These are phyloP conservation scores for Castanospermum australe DNA, from an alignment of 306 rosid species.

Conservation along the genomic window DNA sequence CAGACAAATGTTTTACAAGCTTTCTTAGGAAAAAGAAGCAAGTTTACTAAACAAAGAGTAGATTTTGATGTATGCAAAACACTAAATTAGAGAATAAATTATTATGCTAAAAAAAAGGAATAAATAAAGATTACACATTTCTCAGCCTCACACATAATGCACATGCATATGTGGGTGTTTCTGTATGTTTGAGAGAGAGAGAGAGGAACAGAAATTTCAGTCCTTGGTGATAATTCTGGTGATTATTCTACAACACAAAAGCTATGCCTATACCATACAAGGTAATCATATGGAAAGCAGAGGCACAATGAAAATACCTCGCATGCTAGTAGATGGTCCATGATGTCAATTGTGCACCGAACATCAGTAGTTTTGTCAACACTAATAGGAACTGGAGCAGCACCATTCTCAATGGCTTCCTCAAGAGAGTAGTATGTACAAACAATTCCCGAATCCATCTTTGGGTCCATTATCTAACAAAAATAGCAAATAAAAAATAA, in stretches of 20 bases:
- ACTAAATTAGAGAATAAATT: background rate
- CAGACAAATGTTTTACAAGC: background rate
- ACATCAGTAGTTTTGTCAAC: constrained; percentile 68
- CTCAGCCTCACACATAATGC: background rate
- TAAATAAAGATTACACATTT: background rate
- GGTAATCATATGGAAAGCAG: constrained; percentile 15
- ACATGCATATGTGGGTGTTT: background rate
- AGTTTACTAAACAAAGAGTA: background rate
- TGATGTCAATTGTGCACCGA: constrained; percentile 72
- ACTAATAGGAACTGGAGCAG: constrained; percentile 93
- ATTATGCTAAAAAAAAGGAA: background rate
- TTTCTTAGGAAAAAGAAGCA: background rate
- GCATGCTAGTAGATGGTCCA: constrained; percentile 93
- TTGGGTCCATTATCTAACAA: constrained; percentile 97
- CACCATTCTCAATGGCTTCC: constrained; percentile 92
- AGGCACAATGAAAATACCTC: constrained; percentile 59
- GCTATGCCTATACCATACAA: background rate
- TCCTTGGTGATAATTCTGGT: background rate
- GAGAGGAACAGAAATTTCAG: background rate
- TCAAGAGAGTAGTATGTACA: constrained; percentile 86
- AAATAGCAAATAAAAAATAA: background rate
- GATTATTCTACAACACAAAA: constrained; percentile 1
- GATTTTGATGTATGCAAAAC: background rate
- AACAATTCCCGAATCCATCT: constrained; percentile 94
- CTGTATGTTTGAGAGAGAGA: background rate